Base-by-base conservation (phyloP, 1,139 yeast species). In the Tardiomyces blankii region DNA sequence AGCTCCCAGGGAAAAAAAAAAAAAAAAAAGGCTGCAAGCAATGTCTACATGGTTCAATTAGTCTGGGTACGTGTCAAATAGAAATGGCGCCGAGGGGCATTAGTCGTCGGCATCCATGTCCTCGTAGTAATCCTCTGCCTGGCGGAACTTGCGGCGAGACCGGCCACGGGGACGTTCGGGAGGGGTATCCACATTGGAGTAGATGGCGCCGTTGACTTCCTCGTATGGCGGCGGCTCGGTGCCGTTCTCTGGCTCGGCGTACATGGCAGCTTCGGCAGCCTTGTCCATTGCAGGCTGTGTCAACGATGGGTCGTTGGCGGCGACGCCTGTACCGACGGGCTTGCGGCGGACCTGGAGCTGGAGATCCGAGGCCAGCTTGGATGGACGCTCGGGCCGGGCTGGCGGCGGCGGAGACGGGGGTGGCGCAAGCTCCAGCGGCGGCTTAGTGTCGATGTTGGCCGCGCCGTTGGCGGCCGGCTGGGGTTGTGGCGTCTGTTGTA, bases 41-140 rank as follows among this genome's bases (percentile, higher is more conserved):
- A n/a, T n/a, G n/a, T n/a, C n/a, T n/a, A n/a, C n/a, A n/a, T n/a
- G n/a, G n/a, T n/a, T n/a, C n/a, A 21, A 21, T 21, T 21, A 21
- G 25, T 21, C 16, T 12, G n/a, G n/a, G n/a, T n/a, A n/a, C n/a
- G n/a, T n/a, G n/a, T n/a, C n/a, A n/a, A n/a, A n/a, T n/a, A n/a
- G n/a, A n/a, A n/a, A n/a, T n/a, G n/a, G n/a, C n/a, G n/a, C n/a
- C n/a, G n/a, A n/a, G n/a, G n/a, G n/a, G n/a, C n/a, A 3, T 40
- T 44, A 52, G 40, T 52, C 54, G 16, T 52, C 48, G n/a, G 40
- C 41, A 25, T 51, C 53, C 33, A 49, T 40, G 33, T 48, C 46
- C 38, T 51, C 46, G 46, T 52, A 55, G 42, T 56, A 56, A 41
- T 54, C 59, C 13, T 49, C 48, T 27, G 53, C 45, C 40, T 56